Percentiles rank a stretch among this genome's conserved stretches.
These are phyloP conservation scores for Cucurbita ficifolia DNA, from an alignment of 306 rosid genomes.

Conservation along the genomic window DNA sequence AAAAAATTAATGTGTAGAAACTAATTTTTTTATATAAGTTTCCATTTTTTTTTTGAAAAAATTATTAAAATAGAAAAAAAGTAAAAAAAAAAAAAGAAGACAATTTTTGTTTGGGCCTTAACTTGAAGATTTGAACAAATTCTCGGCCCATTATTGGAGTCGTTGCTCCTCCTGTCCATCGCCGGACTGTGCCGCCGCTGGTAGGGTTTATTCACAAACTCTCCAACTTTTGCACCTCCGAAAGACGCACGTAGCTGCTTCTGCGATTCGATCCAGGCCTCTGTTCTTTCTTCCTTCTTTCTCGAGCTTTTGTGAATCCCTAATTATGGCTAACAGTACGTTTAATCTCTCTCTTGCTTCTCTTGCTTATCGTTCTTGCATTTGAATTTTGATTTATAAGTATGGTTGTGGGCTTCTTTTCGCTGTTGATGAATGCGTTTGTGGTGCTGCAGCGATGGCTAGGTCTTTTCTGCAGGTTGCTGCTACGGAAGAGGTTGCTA, in stretches of 20 bases:
- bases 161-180: not conserved
- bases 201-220: slow-evolving; percentile 2
- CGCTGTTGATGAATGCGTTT: not conserved
- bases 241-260: not conserved
- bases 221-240: not conserved
- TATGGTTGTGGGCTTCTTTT: not conserved
- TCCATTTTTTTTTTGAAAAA: too few relatives aligned
- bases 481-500: slow-evolving; percentile 70
- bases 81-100: too few relatives aligned
- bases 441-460: slow-evolving; percentile 31
- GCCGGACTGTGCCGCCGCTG: slow-evolving; percentile 1
- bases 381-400: not conserved
- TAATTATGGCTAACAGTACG: not conserved
- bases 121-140: too few relatives aligned
- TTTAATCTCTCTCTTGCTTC: not conserved
- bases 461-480: slow-evolving; percentile 87
- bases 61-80: too few relatives aligned
- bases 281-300: not conserved
- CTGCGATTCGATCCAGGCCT: not conserved
- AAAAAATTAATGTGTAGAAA: too few relatives aligned
- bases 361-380: not conserved
- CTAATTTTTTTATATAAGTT: too few relatives aligned
- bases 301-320: not conserved
- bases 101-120: too few relatives aligned
- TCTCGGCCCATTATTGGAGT: not conserved